Evolutionary conservation across 2,329 filamentous ascomycete species (phyloP).

Genomic region (Xylariaceae sp.): DNA sequence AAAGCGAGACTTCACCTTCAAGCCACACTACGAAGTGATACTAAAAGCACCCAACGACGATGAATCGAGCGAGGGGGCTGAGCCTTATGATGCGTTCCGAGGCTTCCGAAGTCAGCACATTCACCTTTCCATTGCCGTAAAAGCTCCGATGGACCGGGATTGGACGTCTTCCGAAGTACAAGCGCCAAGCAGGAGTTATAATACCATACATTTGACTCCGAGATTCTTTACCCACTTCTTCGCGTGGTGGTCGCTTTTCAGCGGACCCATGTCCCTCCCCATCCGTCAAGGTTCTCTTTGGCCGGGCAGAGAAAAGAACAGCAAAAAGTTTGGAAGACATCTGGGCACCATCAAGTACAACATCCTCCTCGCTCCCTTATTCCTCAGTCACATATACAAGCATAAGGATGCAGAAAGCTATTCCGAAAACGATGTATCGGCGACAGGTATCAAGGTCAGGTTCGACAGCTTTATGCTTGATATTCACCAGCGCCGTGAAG

Average conservation of each 20-base stretch:
- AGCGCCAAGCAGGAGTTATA: conserved; percentile 77
- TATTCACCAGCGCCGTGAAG: conserved; percentile 86
- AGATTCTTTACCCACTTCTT: conserved; percentile 99
- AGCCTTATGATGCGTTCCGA: conserved; percentile 82
- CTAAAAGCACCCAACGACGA: conserved; percentile 75
- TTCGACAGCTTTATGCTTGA: conserved; percentile 97
- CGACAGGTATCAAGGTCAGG: conserved; percentile 92
- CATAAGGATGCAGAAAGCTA: conserved; percentile 93
- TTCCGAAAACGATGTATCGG: conserved; percentile 69
- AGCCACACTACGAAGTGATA: conserved; percentile 85
- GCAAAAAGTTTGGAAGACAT: conserved; percentile 97
- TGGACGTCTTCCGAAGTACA: conserved; percentile 73
- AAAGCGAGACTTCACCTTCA: conserved; percentile 78
- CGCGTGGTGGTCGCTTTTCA: conserved; percentile 95
- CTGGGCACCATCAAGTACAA: conserved; percentile 99
- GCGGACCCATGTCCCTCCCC: conserved; percentile 87
- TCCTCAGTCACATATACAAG: conserved; percentile 96
- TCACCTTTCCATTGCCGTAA: conserved; percentile 86
- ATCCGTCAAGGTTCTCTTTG: conserved; percentile 88
- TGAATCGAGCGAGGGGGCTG: conserved; percentile 48
- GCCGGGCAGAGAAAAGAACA: conserved; percentile 90
- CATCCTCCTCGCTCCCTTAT: conserved; percentile 82
- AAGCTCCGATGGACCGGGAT: conserved; percentile 79
- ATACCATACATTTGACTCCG: conserved; percentile 89
- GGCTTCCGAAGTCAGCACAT: conserved; percentile 98